Base-by-base conservation (phyloP, 2,329 filamentous ascomycete genomes). In the Fonsecaea pugnacius region DNA sequence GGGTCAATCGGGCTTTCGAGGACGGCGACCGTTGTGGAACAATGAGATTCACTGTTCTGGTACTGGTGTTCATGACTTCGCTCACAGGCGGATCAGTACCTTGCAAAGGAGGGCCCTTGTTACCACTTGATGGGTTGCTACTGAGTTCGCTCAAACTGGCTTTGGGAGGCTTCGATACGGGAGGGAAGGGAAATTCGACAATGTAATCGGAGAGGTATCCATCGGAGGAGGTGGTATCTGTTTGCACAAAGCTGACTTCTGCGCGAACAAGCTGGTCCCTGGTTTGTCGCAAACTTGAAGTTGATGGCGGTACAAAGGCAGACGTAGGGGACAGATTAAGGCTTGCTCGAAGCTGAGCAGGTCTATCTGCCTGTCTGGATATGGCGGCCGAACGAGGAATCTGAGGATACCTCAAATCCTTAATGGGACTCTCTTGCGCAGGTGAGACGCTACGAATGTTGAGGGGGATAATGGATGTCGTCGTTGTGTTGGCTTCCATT, bases 311-410 rank as follows among this genome's bases (percentile, higher is more conserved):
- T 32, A 38, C 24, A n/a, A 14, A 48, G 6, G 27, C 16, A 2
- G 51, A 48, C 18, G 30, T 10, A 16, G 46, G 36, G 2, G 43
- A 32, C 14, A 16, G 73, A 72, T 36, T 30, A 12, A 32, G 40
- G n/a, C 55, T 60, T n/a, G 40, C 30, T 18, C 74, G 74, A 12
- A 74, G 76, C 16, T 72, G 67, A 2, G 75, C 74, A 10, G 75
- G 63, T 3, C 73, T 72, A 53, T 78, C 74, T 21, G 72, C 69
- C 9, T 71, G 69, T 40, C 71, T 70, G 7, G 68, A 73, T 21
- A 73, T 64, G 1, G 68, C 61, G 33, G 64, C 66, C 21, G 71
- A 66, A 3, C 66, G 62, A 56, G 70, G 67, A 21, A 69, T 67
- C 48, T 68, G 64, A 32, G 71, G 67, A 32, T 71, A 73, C 58